A percentile compares a stretch with the other conserved stretches of the same genome.
Evolutionary conservation across 345 rosid species (phyloP).

Genomic region (Nasturtium officinale): DNA sequence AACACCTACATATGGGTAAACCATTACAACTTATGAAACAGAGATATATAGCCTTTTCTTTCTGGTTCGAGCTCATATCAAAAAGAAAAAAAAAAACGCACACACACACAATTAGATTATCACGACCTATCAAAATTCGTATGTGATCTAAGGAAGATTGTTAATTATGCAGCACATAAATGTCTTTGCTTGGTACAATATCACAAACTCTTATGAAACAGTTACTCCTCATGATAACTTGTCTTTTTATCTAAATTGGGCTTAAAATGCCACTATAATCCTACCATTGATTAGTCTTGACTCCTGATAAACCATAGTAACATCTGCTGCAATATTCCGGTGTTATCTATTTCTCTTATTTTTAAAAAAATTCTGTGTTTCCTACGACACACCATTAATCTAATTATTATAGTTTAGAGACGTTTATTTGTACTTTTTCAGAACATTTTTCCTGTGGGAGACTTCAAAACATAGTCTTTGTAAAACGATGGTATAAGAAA

Average conservation of each 20-base stretch:
- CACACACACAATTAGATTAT: not conserved
- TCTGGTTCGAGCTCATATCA: not conserved
- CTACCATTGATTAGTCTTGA: conserved; percentile 5
- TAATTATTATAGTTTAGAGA: conserved; percentile 7
- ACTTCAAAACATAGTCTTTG: conserved; percentile 21
- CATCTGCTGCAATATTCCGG: conserved; percentile 13
- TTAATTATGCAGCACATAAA: not conserved
- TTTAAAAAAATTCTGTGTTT: not conserved
- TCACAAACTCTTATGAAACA: conserved; percentile 8
- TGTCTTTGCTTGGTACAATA: conserved; percentile 18
- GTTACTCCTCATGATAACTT: not conserved
- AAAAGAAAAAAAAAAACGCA: not conserved
- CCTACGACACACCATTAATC: conserved; percentile 10
- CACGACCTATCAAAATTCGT: not conserved
- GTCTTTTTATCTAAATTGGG: not conserved
- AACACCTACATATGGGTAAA: conserved; percentile 61
- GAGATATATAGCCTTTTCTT: conserved; percentile 2
- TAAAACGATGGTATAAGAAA: conserved; percentile 6
- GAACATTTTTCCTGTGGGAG: conserved; percentile 14
- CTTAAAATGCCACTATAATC: not conserved
- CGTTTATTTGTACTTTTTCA: conserved; percentile 5
- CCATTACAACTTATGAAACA: conserved; percentile 26
- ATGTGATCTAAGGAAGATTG: not conserved
- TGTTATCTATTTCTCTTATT: not conserved
- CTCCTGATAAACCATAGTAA: not conserved